Evolutionary conservation across 345 rosid species (phyloP).

Genomic region (Gossypium ekmanianum): DNA sequence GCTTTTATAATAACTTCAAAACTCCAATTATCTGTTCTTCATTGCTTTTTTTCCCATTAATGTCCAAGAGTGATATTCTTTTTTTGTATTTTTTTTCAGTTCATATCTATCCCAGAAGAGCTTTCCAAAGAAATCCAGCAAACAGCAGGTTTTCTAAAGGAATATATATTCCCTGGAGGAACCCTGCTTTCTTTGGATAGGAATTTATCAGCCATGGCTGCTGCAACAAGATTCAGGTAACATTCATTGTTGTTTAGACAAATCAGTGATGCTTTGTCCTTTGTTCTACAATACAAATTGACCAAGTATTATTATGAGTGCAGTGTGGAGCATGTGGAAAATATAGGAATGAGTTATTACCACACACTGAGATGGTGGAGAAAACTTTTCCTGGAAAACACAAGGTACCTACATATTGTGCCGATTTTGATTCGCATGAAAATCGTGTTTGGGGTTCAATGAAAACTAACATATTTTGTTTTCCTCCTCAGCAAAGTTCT

Average conservation of each 20-base stretch:
- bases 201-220: slow-evolving; percentile 68
- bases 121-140: slow-evolving; percentile 65
- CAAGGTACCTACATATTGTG: slow-evolving; percentile 34
- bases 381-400: slow-evolving; percentile 61
- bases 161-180: slow-evolving; percentile 88
- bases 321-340: slow-evolving; percentile 88
- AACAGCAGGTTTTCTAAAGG: slow-evolving; percentile 85
- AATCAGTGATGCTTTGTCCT: not conserved
- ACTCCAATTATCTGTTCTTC: not conserved
- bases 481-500: not conserved
- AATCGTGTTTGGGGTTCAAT: not conserved
- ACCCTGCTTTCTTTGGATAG: slow-evolving; percentile 72
- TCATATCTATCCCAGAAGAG: slow-evolving; percentile 78
- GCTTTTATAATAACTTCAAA: not conserved
- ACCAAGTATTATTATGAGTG: not conserved
- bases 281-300: not conserved
- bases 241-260: not conserved
- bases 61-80: not conserved
- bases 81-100: slow-evolving; percentile 32
- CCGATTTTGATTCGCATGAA: not conserved
- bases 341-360: slow-evolving; percentile 76
- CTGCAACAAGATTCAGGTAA: slow-evolving; percentile 74
- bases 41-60: not conserved
- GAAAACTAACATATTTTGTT: not conserved
- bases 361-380: slow-evolving; percentile 74